These are phyloP conservation scores for Cladochytrium replicatum DNA, from an alignment of 192 early-diverging fungal genomes.

Conservation along the genomic window DNA sequence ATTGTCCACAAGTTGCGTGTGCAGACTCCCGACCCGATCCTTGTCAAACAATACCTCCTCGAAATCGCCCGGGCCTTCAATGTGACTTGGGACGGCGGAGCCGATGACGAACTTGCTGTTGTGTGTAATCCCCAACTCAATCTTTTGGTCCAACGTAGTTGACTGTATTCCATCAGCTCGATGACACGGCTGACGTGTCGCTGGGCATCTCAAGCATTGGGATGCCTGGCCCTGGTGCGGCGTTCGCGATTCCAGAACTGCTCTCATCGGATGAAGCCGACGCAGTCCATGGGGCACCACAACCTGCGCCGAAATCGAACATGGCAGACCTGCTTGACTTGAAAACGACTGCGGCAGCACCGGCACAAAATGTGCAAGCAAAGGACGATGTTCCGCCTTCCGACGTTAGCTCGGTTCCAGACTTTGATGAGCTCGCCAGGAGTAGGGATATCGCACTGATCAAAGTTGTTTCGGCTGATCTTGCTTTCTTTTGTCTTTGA, in stretches of 20 bases:
- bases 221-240: background rate
- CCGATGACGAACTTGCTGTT: background rate
- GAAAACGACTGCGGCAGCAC: conserved; percentile 9
- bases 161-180: background rate
- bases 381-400: conserved; percentile 10
- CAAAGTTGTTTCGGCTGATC: too few relatives aligned
- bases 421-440: conserved; percentile 66
- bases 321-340: conserved; percentile 5
- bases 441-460: too few relatives aligned
- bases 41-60: conserved; percentile 79
- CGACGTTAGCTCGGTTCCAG: conserved; percentile 36
- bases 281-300: conserved; percentile 4
- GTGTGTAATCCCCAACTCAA: background rate
- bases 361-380: background rate
- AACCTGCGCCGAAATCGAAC: conserved; percentile 2
- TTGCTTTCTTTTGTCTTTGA: background rate
- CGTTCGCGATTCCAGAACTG: conserved; percentile 18
- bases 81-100: conserved; percentile 50
- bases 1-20: conserved; percentile 72
- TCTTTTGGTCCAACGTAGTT: background rate
- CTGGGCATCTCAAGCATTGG: background rate
- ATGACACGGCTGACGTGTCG: background rate
- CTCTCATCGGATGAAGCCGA: conserved; percentile 1
- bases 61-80: conserved; percentile 79
- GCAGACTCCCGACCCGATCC: conserved; percentile 62